A percentile compares a stretch with the other conserved stretches of the same genome.
Evolutionary conservation across 202 grass and related monocot genomes (phyloP).

Genomic region (Cymbopogon flexuosus): DNA sequence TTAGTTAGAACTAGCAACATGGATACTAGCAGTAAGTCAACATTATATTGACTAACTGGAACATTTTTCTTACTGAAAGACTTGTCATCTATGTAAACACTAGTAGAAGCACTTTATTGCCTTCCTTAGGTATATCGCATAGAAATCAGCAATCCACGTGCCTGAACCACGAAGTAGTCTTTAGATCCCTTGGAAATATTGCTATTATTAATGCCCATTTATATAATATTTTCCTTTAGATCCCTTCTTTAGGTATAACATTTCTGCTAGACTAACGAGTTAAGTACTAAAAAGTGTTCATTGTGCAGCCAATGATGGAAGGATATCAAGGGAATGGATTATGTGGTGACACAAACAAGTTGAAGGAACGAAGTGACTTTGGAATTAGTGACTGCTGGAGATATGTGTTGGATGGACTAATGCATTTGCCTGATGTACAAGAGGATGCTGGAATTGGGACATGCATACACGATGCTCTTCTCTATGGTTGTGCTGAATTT

Average conservation of each 20-base stretch:
- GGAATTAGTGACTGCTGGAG: slow-evolving; percentile 44
- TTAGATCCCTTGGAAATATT: background rate
- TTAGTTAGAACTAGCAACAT: slow-evolving; percentile 15
- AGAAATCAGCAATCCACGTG: background rate
- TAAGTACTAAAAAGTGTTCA: slow-evolving; percentile 18
- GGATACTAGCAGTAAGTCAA: slow-evolving; percentile 3
- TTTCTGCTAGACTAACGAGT: slow-evolving; percentile 31
- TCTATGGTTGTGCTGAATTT: slow-evolving; percentile 34
- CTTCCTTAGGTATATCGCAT: background rate
- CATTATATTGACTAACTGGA: background rate
- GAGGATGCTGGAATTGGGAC: slow-evolving; percentile 53
- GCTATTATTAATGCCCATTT: background rate
- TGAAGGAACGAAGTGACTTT: slow-evolving; percentile 34
- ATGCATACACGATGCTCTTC: slow-evolving; percentile 51
- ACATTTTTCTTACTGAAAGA: background rate
- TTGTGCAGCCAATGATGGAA: slow-evolving; percentile 25
- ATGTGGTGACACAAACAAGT: slow-evolving; percentile 16
- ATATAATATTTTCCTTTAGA: background rate
- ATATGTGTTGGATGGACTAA: slow-evolving; percentile 50
- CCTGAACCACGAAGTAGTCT: background rate
- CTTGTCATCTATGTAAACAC: slow-evolving; percentile 12
- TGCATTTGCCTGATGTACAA: slow-evolving; percentile 45
- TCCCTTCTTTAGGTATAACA: background rate
- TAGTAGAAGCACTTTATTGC: background rate
- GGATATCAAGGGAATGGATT: slow-evolving; percentile 25